Conservation (phyloP, 345 rosid species). For the Hevea brasiliensis region DNA sequence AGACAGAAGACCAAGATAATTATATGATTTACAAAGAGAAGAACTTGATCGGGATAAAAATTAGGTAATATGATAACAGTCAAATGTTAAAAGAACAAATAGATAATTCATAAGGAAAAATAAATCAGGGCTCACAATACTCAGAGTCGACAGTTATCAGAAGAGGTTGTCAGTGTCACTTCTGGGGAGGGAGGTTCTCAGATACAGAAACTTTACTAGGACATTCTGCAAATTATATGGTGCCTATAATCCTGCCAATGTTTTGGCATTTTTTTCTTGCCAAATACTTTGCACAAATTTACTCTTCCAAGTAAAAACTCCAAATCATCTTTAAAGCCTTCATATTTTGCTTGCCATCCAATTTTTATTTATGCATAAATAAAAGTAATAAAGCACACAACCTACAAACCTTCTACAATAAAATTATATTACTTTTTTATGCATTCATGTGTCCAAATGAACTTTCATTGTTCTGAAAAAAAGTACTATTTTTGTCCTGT, state of each 20-base stretch:
- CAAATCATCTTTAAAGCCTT: not conserved
- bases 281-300: not conserved
- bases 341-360: not conserved
- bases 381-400: not conserved
- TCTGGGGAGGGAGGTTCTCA: not conserved
- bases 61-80: not conserved
- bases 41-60: too few relatives aligned
- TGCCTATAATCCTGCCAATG: not conserved
- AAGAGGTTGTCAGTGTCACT: constrained; percentile 4
- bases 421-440: too few relatives aligned
- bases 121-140: not conserved
- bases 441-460: not conserved
- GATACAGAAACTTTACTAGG: not conserved
- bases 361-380: not conserved
- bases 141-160: not conserved
- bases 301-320: not conserved
- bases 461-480: too few relatives aligned
- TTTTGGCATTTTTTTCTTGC: not conserved
- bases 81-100: not conserved
- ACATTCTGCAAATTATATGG: not conserved
- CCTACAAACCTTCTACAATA: too few relatives aligned
- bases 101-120: not conserved
- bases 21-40: too few relatives aligned
- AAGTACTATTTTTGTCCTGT: too few relatives aligned
- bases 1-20: too few relatives aligned